Conservation (phyloP, 352 stramenopile species). For the Globisporangium lucens region DNA sequence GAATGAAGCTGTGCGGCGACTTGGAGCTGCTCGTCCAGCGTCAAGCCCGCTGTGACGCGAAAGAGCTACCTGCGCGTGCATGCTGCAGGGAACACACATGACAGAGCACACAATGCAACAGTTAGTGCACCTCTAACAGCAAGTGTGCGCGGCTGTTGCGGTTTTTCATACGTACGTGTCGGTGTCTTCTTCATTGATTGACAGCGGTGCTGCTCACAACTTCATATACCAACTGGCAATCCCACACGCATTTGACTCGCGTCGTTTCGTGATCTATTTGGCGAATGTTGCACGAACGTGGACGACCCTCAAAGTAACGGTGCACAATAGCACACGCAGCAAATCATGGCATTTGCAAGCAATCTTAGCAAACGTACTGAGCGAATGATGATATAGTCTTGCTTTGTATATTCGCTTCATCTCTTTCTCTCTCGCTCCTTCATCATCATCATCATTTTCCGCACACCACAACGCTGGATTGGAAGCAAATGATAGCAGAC, state of each 20-base stretch:
- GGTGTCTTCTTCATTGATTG: conserved; percentile 7
- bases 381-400: not conserved
- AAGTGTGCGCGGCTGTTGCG: not conserved
- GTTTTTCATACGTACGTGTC: not conserved
- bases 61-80: conserved; percentile 56
- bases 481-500: not conserved
- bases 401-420: conserved; percentile 1
- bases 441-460: not conserved
- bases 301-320: not conserved
- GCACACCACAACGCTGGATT: not conserved
- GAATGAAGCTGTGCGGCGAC: conserved; percentile 48
- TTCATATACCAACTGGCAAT: not conserved
- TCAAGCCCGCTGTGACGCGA: conserved; percentile 55
- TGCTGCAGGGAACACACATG: not conserved
- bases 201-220: not conserved
- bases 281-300: not conserved
- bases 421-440: not conserved
- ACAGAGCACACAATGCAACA: not conserved
- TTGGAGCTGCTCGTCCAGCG: conserved; percentile 61
- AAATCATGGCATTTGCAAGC: not conserved
- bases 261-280: conserved; percentile 8
- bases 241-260: not conserved
- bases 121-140: not conserved
- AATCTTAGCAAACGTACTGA: not conserved
- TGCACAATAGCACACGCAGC: not conserved